phyloP scores from a whole-genome alignment of 768 basidiomycete species.

The Termitomyces bulborhizus region DNA sequence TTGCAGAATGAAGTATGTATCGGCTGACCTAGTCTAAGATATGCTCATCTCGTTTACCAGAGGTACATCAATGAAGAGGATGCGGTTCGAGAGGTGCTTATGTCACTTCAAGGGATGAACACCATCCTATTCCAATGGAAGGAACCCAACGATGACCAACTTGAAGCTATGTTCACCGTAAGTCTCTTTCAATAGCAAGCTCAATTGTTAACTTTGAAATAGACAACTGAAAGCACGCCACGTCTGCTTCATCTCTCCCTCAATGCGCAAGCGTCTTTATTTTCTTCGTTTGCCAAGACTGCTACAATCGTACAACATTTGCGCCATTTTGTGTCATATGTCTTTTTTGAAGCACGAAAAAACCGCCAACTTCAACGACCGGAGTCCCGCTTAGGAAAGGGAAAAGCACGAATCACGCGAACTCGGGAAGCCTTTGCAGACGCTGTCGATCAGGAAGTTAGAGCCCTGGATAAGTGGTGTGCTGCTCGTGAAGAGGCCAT shows the following conservation, averaged over 20 bases:
- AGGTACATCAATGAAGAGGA: conserved; percentile 70
- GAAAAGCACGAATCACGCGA: conserved; percentile 30
- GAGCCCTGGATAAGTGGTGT: conserved; percentile 63
- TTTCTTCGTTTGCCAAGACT: conserved; percentile 48
- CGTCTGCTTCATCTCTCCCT: conserved; percentile 64
- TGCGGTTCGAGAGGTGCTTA: conserved; percentile 70
- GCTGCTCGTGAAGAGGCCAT: conserved; percentile 62
- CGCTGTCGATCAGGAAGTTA: conserved; percentile 57
- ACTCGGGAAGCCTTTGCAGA: conserved; percentile 83
- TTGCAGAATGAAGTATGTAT: conserved; percentile 14
- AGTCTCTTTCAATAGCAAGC: conserved; percentile 1
- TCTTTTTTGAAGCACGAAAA: conserved; percentile 1
- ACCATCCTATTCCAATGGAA: conserved; percentile 48
- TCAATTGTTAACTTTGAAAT: not conserved
- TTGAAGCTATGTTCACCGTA: conserved; percentile 22
- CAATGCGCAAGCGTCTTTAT: conserved; percentile 58
- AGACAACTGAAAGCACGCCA: conserved; percentile 51
- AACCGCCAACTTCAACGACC: not conserved
- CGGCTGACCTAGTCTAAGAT: not conserved
- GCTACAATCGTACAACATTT: conserved; percentile 39
- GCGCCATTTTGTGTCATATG: conserved; percentile 1
- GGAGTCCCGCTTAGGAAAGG: conserved; percentile 9
- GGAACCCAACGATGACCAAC: conserved; percentile 12
- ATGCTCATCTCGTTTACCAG: conserved; percentile 25
- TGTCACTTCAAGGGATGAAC: conserved; percentile 66